Evolutionary conservation across 805 yeast species (phyloP), one percentile per base, ranked within the genome.

Genomic region (Lipomyces mesembrius): DNA sequence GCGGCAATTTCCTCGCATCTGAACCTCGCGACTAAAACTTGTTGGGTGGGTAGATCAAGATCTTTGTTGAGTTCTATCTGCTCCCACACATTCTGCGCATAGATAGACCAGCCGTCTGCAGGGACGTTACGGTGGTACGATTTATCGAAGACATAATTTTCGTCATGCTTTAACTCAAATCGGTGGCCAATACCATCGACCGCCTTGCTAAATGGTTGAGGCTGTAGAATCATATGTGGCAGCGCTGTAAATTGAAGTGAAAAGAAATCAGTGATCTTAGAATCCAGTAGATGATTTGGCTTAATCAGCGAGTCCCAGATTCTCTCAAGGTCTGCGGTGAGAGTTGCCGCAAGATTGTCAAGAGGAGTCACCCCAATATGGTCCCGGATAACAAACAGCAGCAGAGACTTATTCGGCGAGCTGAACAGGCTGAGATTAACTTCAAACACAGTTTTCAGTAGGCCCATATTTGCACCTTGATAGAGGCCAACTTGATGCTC

Each of bases 401-500:
- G 75, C 55, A 91, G 80, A 54, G 90, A 88, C 74, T 89, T 88
- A 35, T 66, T 65, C 22, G 64, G 63, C 22, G 68, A 39, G 22
- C 70, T 65, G 77, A 95, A 95, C 49, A 95, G 81, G 1, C 95
- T 85, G 71, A 95, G 80, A 77, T 95, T 94, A 39, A 95, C 99
- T 76, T 95, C 99, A 79, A 95, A 92, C 2, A 95, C 99, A 0
- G 99, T 95, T 76, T 93, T 93, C 72, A 95, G 82, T 57, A 95
- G 80, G 1, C 95, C 98, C 97, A 95, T 90, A 75, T 95, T 95
- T 29, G 98, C 98, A 61, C 99, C 99, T 77, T 94, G 98, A 76
- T 95, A 95, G 55, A 95, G 82, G 9, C 99, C 99, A 64, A 95
- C 92, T 78, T 95, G 99, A 73, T 91, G 90, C 77, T 95, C 99